Percentiles rank a stretch among this genome's conserved stretches.
Evolutionary conservation across 768 basidiomycete species (phyloP).

Genomic region (Saitozyma sp.): DNA sequence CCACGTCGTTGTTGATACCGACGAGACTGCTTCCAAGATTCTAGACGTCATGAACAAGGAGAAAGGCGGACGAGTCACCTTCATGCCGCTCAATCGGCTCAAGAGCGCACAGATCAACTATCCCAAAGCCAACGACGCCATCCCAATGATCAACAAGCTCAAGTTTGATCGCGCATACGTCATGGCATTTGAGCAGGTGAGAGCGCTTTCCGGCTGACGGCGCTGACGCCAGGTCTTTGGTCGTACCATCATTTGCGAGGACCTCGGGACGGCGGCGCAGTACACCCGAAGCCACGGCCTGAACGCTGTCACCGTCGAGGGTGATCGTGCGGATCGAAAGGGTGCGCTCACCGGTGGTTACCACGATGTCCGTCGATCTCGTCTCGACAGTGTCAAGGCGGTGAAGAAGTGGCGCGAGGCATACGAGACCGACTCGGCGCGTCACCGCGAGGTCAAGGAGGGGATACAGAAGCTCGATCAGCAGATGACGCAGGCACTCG

Average conservation of each 20-base stretch:
- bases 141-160: conserved; percentile 74
- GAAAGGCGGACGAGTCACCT: conserved; percentile 90
- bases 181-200: conserved; percentile 83
- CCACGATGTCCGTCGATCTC: conserved; percentile 84
- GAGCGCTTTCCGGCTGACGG: conserved; percentile 5
- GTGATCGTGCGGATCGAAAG: conserved; percentile 95
- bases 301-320: conserved; percentile 95
- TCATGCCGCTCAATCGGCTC: conserved; percentile 96
- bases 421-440: conserved; percentile 65
- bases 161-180: conserved; percentile 67
- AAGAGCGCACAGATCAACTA: conserved; percentile 67
- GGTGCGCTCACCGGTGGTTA: conserved; percentile 95
- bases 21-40: conserved; percentile 86
- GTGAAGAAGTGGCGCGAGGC: conserved; percentile 74
- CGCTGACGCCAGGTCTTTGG: conserved; percentile 68
- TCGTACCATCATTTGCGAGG: conserved; percentile 92
- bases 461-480: conserved; percentile 75
- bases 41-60: conserved; percentile 91
- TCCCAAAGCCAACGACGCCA: conserved; percentile 53
- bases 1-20: conserved; percentile 96
- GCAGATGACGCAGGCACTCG: conserved; percentile 73
- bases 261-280: conserved; percentile 85
- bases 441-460: conserved; percentile 71
- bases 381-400: conserved; percentile 80
- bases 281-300: conserved; percentile 93